Conservation (phyloP, 1,284 basidiomycete species). For the Trichosporon sp. region DNA sequence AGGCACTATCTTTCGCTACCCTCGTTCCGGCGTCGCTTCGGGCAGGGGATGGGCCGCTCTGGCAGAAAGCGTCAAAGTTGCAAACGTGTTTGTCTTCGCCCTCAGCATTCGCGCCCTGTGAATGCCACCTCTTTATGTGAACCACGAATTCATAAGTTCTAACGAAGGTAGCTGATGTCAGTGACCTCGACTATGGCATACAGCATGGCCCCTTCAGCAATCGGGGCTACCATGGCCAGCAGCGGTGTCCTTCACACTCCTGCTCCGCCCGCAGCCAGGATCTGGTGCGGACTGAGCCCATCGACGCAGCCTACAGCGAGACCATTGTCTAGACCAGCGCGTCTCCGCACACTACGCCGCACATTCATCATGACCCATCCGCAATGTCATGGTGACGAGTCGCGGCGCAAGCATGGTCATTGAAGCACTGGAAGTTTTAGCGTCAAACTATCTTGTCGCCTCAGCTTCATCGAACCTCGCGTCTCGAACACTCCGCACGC, state of each 20-base stretch:
- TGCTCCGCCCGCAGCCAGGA: neutral
- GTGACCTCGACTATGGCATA: neutral
- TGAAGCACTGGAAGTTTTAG: neutral
- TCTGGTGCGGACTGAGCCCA: no score
- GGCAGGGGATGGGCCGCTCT: no score
- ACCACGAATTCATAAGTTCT: neutral
- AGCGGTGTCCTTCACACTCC: neutral
- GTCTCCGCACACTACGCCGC: neutral
- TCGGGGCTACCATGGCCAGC: neutral
- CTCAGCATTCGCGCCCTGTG: neutral
- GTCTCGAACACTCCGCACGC: neutral
- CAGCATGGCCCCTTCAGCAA: neutral
- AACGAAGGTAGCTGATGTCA: neutral
- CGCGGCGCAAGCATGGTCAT: neutral
- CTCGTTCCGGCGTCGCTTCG: neutral
- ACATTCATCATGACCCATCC: neutral
- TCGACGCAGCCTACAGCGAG: no score
- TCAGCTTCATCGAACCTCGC: neutral
- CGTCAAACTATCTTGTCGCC: neutral
- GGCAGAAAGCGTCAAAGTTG: neutral
- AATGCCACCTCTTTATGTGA: no score
- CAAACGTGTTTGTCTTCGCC: neutral
- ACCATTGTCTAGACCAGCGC: neutral
- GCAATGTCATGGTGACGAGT: neutral
- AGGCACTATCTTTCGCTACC: neutral